Evolutionary conservation across 2,329 filamentous ascomycete species (phyloP).

Genomic region (Tolypocladium tropicale): DNA sequence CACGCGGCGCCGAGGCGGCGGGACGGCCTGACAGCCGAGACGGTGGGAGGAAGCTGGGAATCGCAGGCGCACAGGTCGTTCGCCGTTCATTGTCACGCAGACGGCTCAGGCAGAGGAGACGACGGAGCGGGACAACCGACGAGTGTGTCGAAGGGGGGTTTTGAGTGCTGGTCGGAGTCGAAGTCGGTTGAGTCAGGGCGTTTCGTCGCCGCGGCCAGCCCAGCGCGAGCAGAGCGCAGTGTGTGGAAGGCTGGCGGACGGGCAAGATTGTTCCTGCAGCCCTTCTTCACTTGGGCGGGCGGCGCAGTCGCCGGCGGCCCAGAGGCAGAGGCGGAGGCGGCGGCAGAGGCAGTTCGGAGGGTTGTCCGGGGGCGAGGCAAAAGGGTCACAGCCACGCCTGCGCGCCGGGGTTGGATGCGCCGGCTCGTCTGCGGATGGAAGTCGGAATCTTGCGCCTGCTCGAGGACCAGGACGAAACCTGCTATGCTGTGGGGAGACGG

Average conservation of each 20-base stretch:
- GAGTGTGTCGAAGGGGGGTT: neutral
- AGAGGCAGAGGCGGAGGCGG: neutral
- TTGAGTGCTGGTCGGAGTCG: neutral
- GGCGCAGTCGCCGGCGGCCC: neutral
- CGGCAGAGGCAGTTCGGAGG: neutral
- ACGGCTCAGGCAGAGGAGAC: neutral
- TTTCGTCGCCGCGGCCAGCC: neutral
- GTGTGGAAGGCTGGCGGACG: neutral
- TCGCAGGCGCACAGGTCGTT: neutral
- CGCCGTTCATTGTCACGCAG: slow-evolving; percentile 5
- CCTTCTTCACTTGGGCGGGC: neutral
- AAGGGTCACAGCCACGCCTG: neutral
- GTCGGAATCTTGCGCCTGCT: neutral
- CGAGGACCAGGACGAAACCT: neutral
- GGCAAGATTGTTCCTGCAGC: neutral
- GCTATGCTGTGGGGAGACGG: neutral
- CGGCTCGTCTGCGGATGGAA: neutral
- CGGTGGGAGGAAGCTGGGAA: neutral
- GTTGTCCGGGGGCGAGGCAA: neutral
- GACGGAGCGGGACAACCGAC: neutral
- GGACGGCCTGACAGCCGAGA: neutral
- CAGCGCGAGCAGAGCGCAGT: neutral
- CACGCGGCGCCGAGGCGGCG: neutral
- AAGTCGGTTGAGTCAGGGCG: neutral
- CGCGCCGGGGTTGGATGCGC: neutral